Evolutionary conservation across 164 flowering plant species (phyloP).

Genomic region (grape (Vitis vinifera)): DNA sequence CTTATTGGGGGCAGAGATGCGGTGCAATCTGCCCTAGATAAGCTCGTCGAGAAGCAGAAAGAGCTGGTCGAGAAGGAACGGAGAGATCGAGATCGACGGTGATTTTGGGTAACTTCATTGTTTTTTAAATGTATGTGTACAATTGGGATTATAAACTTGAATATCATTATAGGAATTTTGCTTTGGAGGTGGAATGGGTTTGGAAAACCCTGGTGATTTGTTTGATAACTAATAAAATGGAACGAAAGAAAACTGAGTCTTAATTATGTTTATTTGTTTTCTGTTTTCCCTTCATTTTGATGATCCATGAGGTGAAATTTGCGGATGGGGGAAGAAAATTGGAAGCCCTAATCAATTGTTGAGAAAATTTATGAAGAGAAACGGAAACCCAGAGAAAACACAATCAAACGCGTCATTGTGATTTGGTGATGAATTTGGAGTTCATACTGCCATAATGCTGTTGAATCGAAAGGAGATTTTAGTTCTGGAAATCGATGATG

Average conservation of each 20-base stretch:
- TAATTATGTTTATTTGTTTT: not conserved
- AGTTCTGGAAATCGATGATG: no score
- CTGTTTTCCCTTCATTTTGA: not conserved
- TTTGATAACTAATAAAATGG: not conserved
- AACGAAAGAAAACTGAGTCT: not conserved
- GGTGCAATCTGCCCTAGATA: conserved; percentile 65
- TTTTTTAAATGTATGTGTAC: not conserved
- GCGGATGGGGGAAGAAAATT: no score
- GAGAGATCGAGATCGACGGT: conserved; percentile 26
- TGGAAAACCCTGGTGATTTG: not conserved
- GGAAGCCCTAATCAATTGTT: no score
- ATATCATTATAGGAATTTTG: no score
- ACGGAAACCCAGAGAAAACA: no score
- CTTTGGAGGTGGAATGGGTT: not conserved
- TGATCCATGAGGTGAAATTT: no score
- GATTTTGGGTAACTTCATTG: not conserved
- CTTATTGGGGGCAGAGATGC: conserved; percentile 76
- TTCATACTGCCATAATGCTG: no score
- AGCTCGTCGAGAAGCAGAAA: conserved; percentile 77
- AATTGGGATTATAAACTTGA: not conserved
- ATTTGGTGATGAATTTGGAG: no score
- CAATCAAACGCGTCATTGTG: no score
- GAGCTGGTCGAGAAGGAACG: conserved; percentile 55
- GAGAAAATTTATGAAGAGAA: no score
- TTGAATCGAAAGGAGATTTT: no score